Conservation (phyloP, 202 grass and related monocot species). For the Panicum hallii region DNA sequence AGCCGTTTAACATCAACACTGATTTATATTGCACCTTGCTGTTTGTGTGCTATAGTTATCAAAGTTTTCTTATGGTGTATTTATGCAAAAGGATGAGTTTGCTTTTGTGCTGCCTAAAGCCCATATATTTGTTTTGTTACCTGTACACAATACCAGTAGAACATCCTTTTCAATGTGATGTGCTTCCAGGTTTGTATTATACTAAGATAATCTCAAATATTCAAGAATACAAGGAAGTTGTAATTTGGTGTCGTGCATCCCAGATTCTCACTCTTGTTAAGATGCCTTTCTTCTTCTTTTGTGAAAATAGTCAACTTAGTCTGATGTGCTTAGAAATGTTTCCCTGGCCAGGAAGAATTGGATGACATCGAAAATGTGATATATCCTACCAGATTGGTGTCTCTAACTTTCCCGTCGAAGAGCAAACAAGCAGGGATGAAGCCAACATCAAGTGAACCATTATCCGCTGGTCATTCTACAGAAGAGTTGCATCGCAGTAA, state of each 20-base stretch:
- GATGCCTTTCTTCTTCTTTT: neutral
- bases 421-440: conserved; percentile 33
- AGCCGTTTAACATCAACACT: conserved; percentile 10
- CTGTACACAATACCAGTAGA: neutral
- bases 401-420: conserved; percentile 65
- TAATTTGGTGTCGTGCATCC: conserved; percentile 1
- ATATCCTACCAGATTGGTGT: conserved; percentile 70
- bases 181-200: neutral
- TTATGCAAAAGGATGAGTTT: neutral
- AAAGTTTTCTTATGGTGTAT: conserved; percentile 2
- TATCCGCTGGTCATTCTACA: conserved; percentile 12
- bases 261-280: neutral
- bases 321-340: conserved; percentile 35
- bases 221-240: neutral
- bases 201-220: neutral
- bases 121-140: conserved; percentile 11
- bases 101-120: neutral
- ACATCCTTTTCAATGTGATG: neutral
- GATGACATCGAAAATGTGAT: conserved; percentile 67
- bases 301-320: neutral
- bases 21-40: neutral
- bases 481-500: conserved; percentile 51
- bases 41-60: neutral
- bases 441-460: conserved; percentile 40
- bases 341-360: conserved; percentile 56